Base-by-base conservation (phyloP, 2,329 filamentous ascomycete species). In the Hypoxylon rubiginosum region DNA sequence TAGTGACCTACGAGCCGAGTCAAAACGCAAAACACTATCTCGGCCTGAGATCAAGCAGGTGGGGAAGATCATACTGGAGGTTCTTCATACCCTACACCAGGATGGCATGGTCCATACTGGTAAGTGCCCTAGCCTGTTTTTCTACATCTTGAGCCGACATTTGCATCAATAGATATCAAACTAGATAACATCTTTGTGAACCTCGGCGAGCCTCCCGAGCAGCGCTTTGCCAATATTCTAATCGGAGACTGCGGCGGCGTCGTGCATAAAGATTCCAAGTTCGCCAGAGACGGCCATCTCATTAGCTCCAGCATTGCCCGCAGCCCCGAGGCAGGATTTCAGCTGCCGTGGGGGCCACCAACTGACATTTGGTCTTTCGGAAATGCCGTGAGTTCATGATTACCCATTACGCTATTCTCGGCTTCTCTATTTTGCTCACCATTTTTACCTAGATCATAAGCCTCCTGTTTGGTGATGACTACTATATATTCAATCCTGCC, bases 321-420 rank as follows among this genome's bases (percentile, higher is more conserved):
- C 41, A 75, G 72, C 62, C 72, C 71, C 10, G 73, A 76, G 62
- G 69, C 69, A 17, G 66, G 52, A 41, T 57, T 74, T n/a, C 54
- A 73, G 41, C 52, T 73, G 39, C 63, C 62, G 9, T 76, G 70
- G 73, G 57, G 59, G 21, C 73, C 71, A 28, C 24, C 70, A 5
- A 76, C 73, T 3, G 71, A 75, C 17, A 66, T 75, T 17, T 75
- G 72, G 74, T 76, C 73, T 6, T 76, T 75, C 59, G 71, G 73
- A 30, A 74, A 61, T 55, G 64, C 66, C n/a, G n/a, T n/a, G n/a
- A n/a, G n/a, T n/a, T n/a, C n/a, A n/a, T n/a, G n/a, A n/a, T n/a
- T n/a, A n/a, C n/a, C n/a, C n/a, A n/a, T n/a, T n/a, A n/a, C n/a
- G n/a, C n/a, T n/a, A n/a, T n/a, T n/a, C n/a, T n/a, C n/a, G n/a